Conservation (phyloP, 257 asterid genomes). For the Solanum virginianum region DNA sequence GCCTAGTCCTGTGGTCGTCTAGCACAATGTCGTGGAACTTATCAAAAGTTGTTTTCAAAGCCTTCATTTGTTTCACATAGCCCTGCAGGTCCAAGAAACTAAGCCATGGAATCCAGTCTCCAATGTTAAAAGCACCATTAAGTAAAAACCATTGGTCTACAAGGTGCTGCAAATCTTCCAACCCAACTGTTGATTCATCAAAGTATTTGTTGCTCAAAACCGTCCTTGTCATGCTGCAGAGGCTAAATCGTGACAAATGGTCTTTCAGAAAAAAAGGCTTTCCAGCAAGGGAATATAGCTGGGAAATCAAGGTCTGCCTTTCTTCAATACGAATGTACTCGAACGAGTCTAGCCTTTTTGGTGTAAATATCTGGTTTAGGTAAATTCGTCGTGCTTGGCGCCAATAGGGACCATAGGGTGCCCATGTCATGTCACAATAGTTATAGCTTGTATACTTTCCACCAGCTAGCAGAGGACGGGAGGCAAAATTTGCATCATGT, state of each 20-base stretch:
- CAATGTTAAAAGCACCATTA: constrained; percentile 13
- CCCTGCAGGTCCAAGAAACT: constrained; percentile 33
- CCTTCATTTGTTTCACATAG: constrained; percentile 23
- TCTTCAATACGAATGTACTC: constrained; percentile 18
- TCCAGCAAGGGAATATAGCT: background rate
- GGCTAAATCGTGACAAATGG: background rate
- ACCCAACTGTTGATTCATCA: background rate
- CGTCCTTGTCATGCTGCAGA: constrained; percentile 16
- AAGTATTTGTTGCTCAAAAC: constrained; percentile 9
- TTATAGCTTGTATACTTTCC: constrained; percentile 16
- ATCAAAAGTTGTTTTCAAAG: constrained; percentile 4
- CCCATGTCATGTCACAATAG: constrained; percentile 15
- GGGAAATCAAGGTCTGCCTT: constrained; percentile 7
- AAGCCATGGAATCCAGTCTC: constrained; percentile 50
- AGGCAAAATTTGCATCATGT: constrained; percentile 23
- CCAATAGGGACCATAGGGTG: constrained; percentile 30
- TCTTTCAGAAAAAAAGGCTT: constrained; percentile 15
- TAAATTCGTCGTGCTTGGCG: constrained; percentile 17
- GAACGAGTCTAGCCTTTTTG: constrained; percentile 7
- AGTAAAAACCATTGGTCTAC: constrained; percentile 21
- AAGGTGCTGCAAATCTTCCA: constrained; percentile 9
- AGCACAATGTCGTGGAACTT: constrained; percentile 16
- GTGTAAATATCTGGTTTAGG: constrained; percentile 3
- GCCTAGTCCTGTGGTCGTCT: constrained; percentile 22
- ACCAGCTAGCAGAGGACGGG: constrained; percentile 24